Evolutionary conservation across 208 protist species (phyloP), one percentile per base, ranked within the genome.

Genomic region (Strigomonas oncopelti): DNA sequence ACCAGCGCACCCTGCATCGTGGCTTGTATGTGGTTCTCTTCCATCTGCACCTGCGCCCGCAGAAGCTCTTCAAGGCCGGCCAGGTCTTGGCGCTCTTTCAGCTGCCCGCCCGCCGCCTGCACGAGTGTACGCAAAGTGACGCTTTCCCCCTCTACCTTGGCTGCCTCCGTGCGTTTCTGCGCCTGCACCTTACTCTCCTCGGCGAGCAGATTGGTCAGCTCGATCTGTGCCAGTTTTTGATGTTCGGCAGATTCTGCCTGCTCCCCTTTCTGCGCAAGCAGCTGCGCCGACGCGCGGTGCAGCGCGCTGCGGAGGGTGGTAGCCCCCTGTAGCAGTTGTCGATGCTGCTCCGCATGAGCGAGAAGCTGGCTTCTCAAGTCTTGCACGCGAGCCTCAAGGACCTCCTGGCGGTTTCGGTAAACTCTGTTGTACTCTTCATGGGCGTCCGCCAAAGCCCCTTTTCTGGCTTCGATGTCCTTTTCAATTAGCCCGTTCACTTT

Each of bases 1-100:
- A 93, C 25, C 34, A 84, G 34, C 9, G 71, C 22, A 29, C 69
- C 72, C 63, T 85, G 78, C 69, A 77, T 67, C 9, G 83, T 75
- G 1, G 75, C 78, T 45, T 78, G 61, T 25, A 88, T 65, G 29
- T 70, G 65, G 31, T 77, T 82, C 75, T 87, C 74, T 62, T 80
- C 72, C 34, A 78, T 70, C 34, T 79, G 59, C 51, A 81, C 71
- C 72, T 86, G 70, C n/a, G 72, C 79, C 4, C 87, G 87, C 4
- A 90, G 74, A 27, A 82, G 72, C 22, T 83, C 80, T 67, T 71
- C 74, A 13, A 76, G 24, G 7, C 80, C 80, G 9, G 72, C 81
- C 9, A 75, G 61, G 29, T 71, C 72, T 48, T 67, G 67, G 8
- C 73, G 58, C n/a, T 29, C 42, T 1, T 62, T 61, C n/a, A 84